Base-by-base conservation (phyloP, 2,329 filamentous ascomycete species). In the Keithomyces neogunnii region DNA sequence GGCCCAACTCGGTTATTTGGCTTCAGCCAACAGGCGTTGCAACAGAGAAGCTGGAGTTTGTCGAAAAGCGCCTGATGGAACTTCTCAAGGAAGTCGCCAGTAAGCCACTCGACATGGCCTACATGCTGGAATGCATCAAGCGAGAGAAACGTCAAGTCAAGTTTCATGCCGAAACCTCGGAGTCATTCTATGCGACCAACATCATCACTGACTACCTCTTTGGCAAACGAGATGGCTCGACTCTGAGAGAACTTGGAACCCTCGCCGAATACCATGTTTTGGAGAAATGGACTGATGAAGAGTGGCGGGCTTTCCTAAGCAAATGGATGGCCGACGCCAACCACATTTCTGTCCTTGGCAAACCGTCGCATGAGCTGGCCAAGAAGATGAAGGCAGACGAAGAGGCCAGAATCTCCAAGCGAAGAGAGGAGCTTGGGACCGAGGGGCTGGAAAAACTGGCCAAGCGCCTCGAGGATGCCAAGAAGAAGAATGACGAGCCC, bases 201-300 rank as follows among this genome's bases (percentile, higher is more conserved):
- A 85, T 97, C 54, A 96, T 97, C 61, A 86, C 85, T 11, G 91
- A 97, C 63, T 96, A 95, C 64, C 78, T 97, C 8, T 99, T 93
- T 63, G 93, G 92, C 31, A 82, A 84, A 48, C 81, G 89, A 33
- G 86, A 96, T 65, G 95, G 93, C 1, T 87, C 86, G 3, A 89
- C 84, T 0, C 72, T 92, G 51, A 76, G 71, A 45, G 76, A 84
- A 29, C 67, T 91, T 36, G 72, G 73, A 56, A 73, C 67, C 13
- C 65, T 85, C 7, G 59, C 62, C 19, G 81, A 84, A 61, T 85
- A 83, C 55, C 87, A 93, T 55, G 72, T 73, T 1, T 69, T 99
- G 29, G 84, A 87, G 59, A 73, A 76, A 47, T 99, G 93, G 93
- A 81, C 77, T 3, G 90, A 97, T 57, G 72, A 80, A 32, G 75